Conservation (phyloP, 176 grass and related monocot genomes). For the Leersia perrieri region DNA sequence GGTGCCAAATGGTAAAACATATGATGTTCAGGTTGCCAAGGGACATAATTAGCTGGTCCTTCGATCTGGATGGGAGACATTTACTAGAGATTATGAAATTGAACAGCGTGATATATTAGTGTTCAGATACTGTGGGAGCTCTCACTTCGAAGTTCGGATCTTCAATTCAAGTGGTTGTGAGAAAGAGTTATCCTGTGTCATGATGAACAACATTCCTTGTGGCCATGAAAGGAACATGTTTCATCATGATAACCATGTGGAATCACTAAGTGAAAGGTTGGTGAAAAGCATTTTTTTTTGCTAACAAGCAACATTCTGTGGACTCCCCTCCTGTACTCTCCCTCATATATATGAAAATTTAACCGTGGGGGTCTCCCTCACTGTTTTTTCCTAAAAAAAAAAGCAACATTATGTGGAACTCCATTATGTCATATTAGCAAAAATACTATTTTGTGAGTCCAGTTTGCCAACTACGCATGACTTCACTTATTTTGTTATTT, state of each 20-base stretch:
- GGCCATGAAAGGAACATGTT: too few relatives aligned
- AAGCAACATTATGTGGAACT: background rate
- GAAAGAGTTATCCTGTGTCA: background rate
- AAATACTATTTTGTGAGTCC: background rate
- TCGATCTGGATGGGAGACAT: slow-evolving; percentile 31
- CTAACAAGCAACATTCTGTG: background rate
- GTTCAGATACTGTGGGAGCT: slow-evolving; percentile 29
- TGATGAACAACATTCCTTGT: background rate
- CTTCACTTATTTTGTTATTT: background rate
- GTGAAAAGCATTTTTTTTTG: background rate
- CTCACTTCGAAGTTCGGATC: slow-evolving; percentile 39
- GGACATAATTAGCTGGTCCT: slow-evolving; percentile 1
- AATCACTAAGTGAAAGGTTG: background rate
- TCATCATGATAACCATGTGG: background rate
- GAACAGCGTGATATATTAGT: slow-evolving; percentile 22
- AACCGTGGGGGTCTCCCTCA: too few relatives aligned
- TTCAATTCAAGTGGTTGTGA: slow-evolving; percentile 34
- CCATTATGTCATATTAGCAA: background rate
- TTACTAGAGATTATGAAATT: slow-evolving; percentile 19
- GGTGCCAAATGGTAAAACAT: slow-evolving; percentile 26
- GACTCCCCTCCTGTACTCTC: too few relatives aligned
- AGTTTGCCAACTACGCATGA: background rate
- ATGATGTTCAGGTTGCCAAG: slow-evolving; percentile 10
- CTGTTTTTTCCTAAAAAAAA: background rate
- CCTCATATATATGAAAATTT: too few relatives aligned